Percentiles rank a stretch among this genome's conserved stretches.
phyloP scores from a whole-genome alignment of 2,329 filamentous ascomycete genomes.

The Colletotrichum karsti region DNA sequence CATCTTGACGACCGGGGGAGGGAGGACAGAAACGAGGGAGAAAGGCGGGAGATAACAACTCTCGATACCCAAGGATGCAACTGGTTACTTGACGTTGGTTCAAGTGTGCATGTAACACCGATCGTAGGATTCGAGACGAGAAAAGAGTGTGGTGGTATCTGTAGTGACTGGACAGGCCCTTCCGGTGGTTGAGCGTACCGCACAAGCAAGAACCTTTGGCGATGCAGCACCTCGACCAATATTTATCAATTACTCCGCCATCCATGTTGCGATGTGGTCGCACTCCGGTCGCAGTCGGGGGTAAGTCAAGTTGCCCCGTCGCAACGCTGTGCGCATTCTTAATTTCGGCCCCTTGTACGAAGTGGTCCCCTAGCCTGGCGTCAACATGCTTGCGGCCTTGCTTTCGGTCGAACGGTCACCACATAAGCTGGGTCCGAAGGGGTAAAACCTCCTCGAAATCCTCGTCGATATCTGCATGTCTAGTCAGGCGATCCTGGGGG shows the following conservation, averaged over 20 bases:
- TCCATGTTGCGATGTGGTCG: background rate
- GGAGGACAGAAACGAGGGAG: background rate
- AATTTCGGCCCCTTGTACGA: slow-evolving; percentile 4
- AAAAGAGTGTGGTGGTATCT: background rate
- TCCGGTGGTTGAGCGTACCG: background rate
- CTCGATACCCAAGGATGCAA: background rate
- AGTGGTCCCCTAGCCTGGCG: background rate
- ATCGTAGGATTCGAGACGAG: background rate
- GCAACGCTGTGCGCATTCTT: background rate
- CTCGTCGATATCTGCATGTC: background rate
- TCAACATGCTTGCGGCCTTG: background rate
- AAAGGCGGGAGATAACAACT: background rate
- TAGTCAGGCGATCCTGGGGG: background rate
- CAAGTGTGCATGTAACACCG: background rate
- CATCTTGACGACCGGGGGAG: background rate
- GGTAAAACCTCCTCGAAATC: background rate
- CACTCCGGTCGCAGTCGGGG: background rate
- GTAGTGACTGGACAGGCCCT: background rate
- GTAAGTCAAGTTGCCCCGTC: background rate
- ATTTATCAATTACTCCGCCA: slow-evolving; percentile 19
- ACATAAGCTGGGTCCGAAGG: background rate
- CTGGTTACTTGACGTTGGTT: background rate
- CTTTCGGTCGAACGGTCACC: background rate
- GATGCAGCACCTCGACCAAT: background rate
- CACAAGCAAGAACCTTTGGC: background rate